phyloP scores from a whole-genome alignment of 345 rosid species.

The Eucalyptus brandiana region DNA sequence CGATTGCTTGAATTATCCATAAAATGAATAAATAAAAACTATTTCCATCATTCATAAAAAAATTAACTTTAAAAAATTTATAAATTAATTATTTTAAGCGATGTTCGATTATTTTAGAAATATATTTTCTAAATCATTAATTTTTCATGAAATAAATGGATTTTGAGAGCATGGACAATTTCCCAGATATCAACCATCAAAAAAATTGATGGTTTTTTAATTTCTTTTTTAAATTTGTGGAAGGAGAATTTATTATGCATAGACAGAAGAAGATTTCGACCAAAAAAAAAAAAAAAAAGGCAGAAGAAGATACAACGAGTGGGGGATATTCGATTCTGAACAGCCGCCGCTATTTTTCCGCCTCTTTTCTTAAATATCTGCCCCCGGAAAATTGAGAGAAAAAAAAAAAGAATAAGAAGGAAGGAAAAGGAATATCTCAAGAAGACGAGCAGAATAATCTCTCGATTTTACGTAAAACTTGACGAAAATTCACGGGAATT shows the following conservation, averaged over 20 bases:
- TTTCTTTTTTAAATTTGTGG: background rate
- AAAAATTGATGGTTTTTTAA: background rate
- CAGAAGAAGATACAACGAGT: background rate
- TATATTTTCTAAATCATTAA: no score
- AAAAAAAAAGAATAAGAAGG: background rate
- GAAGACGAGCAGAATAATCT: background rate
- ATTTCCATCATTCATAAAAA: no score
- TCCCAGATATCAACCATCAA: background rate
- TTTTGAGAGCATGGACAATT: background rate
- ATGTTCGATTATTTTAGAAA: no score
- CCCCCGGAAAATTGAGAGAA: background rate
- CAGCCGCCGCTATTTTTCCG: background rate
- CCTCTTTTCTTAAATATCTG: background rate
- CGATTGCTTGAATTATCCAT: fast-evolving
- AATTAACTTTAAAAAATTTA: no score
- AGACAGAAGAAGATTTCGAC: background rate
- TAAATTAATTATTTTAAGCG: no score
- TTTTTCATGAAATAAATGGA: no score
- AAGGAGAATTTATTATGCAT: background rate
- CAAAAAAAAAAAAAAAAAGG: no score
- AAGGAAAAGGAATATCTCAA: background rate
- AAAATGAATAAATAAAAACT: no score
- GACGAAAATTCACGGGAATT: background rate
- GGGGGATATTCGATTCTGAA: background rate
- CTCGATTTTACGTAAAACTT: background rate